Evolutionary conservation across 352 stramenopile species (phyloP).

Genomic region (Globisporangium solare): DNA sequence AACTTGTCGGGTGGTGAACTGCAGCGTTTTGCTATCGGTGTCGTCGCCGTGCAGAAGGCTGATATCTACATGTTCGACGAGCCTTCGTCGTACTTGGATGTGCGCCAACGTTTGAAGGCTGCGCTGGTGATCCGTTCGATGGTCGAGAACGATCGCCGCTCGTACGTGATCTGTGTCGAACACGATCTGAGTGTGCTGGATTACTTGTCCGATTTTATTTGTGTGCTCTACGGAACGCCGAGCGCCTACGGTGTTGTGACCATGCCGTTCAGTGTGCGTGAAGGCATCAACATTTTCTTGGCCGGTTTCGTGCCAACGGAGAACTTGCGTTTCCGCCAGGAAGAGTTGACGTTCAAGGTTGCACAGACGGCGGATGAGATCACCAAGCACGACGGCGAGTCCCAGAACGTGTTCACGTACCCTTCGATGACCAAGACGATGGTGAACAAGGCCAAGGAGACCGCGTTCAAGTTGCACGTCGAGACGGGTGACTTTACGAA

Average conservation of each 20-base stretch:
- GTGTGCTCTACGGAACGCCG: constrained; percentile 97
- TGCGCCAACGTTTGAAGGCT: constrained; percentile 98
- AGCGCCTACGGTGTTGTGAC: constrained; percentile 99
- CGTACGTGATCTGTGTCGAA: constrained; percentile 99
- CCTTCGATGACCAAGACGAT: constrained; percentile 99
- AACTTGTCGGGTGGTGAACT: constrained; percentile 97
- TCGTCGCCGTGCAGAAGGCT: constrained; percentile 92
- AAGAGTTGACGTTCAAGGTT: constrained; percentile 99
- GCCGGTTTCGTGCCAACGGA: constrained; percentile 99
- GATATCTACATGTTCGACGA: constrained; percentile 99
- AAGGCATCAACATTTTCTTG: constrained; percentile 99
- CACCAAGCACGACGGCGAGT: constrained; percentile 78
- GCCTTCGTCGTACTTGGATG: constrained; percentile 99
- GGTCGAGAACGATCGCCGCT: constrained; percentile 81
- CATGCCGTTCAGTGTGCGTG: constrained; percentile 99
- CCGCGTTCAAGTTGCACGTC: constrained; percentile 97
- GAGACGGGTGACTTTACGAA: constrained; percentile 96
- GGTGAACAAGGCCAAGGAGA: constrained; percentile 91
- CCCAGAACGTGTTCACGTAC: constrained; percentile 93
- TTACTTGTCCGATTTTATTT: constrained; percentile 99
- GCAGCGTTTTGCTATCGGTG: constrained; percentile 98
- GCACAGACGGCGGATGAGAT: constrained; percentile 91
- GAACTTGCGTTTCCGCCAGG: constrained; percentile 98
- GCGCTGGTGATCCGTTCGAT: constrained; percentile 97
- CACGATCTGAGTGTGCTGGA: constrained; percentile 99